These are phyloP conservation scores for Vitis rupestris DNA, from an alignment of 164 flowering plant species.

Conservation along the genomic window DNA sequence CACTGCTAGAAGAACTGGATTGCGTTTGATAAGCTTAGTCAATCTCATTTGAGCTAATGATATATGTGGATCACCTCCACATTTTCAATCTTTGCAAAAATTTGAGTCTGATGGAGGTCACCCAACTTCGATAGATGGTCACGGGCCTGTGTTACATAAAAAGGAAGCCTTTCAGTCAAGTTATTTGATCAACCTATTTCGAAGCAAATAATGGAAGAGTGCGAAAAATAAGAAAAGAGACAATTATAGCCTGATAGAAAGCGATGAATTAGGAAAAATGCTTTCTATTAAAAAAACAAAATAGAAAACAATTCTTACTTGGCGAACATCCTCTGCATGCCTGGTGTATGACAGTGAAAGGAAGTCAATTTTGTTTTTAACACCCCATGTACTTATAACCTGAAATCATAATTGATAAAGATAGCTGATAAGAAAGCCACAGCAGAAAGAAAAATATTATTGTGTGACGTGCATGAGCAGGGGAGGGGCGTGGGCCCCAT, in stretches of 20 bases:
- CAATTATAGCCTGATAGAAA: too few species aligned
- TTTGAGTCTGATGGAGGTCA: conserved; percentile 82
- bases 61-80: conserved; percentile 32
- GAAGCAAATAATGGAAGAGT: neutral
- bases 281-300: neutral
- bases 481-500: too few species aligned
- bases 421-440: neutral
- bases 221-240: neutral
- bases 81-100: conserved; percentile 88
- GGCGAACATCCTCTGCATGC: conserved; percentile 90
- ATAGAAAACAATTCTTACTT: conserved; percentile 36
- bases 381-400: conserved; percentile 96
- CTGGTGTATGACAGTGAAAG: conserved; percentile 89
- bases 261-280: too few species aligned
- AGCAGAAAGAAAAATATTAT: too few species aligned
- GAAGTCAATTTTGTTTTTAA: conserved; percentile 81
- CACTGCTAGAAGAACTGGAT: neutral
- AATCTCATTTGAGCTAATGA: neutral
- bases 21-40: neutral
- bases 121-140: conserved; percentile 77
- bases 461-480: too few species aligned
- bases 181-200: neutral
- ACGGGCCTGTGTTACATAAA: conserved; percentile 63
- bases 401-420: conserved; percentile 23
- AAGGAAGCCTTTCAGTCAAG: conserved; percentile 5